Evolutionary conservation across 768 basidiomycete species (phyloP).

Genomic region (Pholiota microspora): DNA sequence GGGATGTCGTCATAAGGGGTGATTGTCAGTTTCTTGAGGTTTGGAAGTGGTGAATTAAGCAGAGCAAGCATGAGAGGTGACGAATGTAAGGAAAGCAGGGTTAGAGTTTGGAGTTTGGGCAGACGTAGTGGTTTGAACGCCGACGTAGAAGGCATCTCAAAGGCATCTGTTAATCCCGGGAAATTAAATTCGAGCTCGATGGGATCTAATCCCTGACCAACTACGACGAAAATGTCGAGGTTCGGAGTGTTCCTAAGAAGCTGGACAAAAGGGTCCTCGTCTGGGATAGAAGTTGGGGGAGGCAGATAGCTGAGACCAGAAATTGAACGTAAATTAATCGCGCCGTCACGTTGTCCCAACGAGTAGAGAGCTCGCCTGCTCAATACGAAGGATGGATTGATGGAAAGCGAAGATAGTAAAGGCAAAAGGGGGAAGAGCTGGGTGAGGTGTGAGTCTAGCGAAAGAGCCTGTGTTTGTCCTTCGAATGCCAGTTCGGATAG

Average conservation of each 20-base stretch:
- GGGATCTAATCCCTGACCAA: slow-evolving; percentile 58
- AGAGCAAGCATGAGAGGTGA: slow-evolving; percentile 64
- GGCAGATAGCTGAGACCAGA: slow-evolving; percentile 54
- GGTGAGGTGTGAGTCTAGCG: slow-evolving; percentile 62
- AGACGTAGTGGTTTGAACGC: slow-evolving; percentile 49
- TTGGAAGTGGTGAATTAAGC: slow-evolving; percentile 57
- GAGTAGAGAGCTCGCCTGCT: slow-evolving; percentile 59
- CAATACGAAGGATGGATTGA: slow-evolving; percentile 56
- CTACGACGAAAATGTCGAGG: slow-evolving; percentile 62
- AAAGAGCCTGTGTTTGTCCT: slow-evolving; percentile 46
- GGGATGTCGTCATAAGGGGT: slow-evolving; percentile 74
- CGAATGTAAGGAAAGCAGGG: slow-evolving; percentile 63
- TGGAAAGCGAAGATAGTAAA: slow-evolving; percentile 50
- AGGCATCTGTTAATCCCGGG: slow-evolving; percentile 11
- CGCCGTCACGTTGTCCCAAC: slow-evolving; percentile 51
- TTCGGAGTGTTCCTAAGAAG: slow-evolving; percentile 54
- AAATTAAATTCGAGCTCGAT: slow-evolving; percentile 42
- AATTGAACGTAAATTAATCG: slow-evolving; percentile 45
- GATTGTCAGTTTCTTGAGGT: slow-evolving; percentile 59
- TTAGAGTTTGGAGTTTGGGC: slow-evolving; percentile 54
- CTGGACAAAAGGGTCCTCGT: slow-evolving; percentile 58
- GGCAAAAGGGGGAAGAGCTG: slow-evolving; percentile 66
- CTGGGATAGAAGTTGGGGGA: slow-evolving; percentile 27
- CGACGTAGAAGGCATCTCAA: slow-evolving; percentile 26
- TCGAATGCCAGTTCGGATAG: slow-evolving; percentile 51